Base-by-base conservation (phyloP, 2,329 filamentous ascomycete species). In the Exophiala sp. region DNA sequence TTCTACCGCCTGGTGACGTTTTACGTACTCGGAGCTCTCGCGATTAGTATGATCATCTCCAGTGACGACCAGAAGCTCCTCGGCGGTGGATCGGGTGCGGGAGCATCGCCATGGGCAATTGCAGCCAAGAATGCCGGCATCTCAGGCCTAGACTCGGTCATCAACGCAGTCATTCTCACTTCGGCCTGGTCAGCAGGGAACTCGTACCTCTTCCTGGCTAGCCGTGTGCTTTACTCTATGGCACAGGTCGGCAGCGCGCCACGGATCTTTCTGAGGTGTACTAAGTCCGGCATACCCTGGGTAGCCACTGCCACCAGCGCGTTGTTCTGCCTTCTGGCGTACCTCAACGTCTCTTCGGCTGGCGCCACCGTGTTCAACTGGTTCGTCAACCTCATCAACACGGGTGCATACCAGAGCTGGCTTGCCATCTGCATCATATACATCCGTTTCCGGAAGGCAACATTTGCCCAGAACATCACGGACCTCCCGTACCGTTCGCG, bases 1-100 rank as follows among this genome's bases (percentile, higher is more conserved):
- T 91, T 91, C 68, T 91, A 88, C 69, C 85, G 89, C 32, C 74
- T 92, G 32, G 86, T 86, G 0, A 73, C 81, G 1, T 91, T 92
- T 69, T 91, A 91, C 71, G 80, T 89, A 38, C 78, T 90, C 1
- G 88, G 88, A 1, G 83, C 86, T 0, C 76, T 94, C 2, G 83
- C 80, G 14, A 84, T 90, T 3, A 87, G 87, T 7, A 85, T 90
- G 46, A 67, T 89, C 20, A 82, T 91, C 35, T 80, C 89, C 1
- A 87, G 86, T 68, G 78, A 89, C 55, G 82, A 91, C 62, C 62
- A 73, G 1, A 76, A 77, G 6, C 77, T 92, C 59, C 77, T 71
- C 2, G 77, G 76, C 45, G 78, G 76, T 47, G 73, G 78, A 41
- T 81, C 85, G 0, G 85, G 86, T 40, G 87, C 87, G 1, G 87